Conservation (phyloP, 2,329 filamentous ascomycete species). For the Cladophialophora yegresii region DNA sequence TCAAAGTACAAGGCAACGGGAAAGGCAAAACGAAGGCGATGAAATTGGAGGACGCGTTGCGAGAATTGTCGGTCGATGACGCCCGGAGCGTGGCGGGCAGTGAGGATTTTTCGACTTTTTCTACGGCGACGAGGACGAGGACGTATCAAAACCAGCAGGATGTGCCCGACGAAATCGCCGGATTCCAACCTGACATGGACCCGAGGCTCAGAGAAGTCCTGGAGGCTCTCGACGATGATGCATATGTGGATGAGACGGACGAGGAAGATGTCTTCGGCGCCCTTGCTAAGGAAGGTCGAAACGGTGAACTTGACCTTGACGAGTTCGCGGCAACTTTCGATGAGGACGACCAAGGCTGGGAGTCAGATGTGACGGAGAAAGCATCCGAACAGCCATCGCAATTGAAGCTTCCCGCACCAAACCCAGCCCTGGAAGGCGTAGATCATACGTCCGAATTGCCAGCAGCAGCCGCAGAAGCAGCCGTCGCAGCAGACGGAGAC, state of each 20-base stretch:
- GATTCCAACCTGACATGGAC: slow-evolving; percentile 98
- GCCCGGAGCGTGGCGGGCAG: slow-evolving; percentile 51
- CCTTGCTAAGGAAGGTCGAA: slow-evolving; percentile 65
- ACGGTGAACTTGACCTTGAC: slow-evolving; percentile 68
- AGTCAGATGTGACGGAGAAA: slow-evolving; percentile 89
- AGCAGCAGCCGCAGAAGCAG: slow-evolving; percentile 29
- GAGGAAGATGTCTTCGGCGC: slow-evolving; percentile 81
- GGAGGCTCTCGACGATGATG: slow-evolving; percentile 92
- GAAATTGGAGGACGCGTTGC: slow-evolving; percentile 83
- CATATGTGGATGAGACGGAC: slow-evolving; percentile 78
- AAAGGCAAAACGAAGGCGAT: slow-evolving; percentile 70
- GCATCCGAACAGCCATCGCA: slow-evolving; percentile 45
- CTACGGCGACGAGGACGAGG: slow-evolving; percentile 55
- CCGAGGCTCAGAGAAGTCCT: slow-evolving; percentile 85
- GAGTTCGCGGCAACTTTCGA: slow-evolving; percentile 70
- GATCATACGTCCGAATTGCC: slow-evolving; percentile 1
- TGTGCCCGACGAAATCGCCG: slow-evolving; percentile 84
- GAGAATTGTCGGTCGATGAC: slow-evolving; percentile 56
- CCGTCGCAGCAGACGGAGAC: slow-evolving; percentile 66
- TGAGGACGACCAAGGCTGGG: slow-evolving; percentile 82
- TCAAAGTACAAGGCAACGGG: slow-evolving; percentile 61
- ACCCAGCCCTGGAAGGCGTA: slow-evolving; percentile 1
- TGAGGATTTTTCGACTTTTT: slow-evolving; percentile 64
- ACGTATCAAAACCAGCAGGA: slow-evolving; percentile 94
- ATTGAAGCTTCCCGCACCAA: slow-evolving; percentile 17